A percentile compares a stretch with the other conserved stretches of the same genome.
Evolutionary conservation across 768 basidiomycete species (phyloP).

Genomic region (Tricholoma terreum): DNA sequence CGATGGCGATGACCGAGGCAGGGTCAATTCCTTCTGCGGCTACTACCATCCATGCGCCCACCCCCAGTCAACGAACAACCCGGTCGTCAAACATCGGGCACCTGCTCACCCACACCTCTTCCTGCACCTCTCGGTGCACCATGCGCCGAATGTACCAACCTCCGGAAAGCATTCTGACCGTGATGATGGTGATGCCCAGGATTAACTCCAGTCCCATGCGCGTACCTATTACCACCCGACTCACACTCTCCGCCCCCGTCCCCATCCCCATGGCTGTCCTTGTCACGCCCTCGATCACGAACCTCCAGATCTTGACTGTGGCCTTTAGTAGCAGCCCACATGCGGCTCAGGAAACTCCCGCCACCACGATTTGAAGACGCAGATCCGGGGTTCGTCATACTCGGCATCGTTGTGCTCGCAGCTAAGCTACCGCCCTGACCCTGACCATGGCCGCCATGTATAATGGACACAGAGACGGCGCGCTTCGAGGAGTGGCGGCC

Average conservation of each 20-base stretch:
- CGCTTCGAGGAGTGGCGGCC: constrained; percentile 20
- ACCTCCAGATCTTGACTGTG: constrained; percentile 11
- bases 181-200: constrained; percentile 2
- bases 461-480: constrained; percentile 21
- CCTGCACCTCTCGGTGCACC: constrained; percentile 22
- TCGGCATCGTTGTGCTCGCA: constrained; percentile 41
- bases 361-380: constrained; percentile 21
- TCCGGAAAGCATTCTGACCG: constrained; percentile 25
- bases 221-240: constrained; percentile 7
- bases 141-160: constrained; percentile 24
- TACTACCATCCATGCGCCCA: background rate
- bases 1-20: background rate
- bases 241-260: background rate
- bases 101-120: constrained; percentile 2
- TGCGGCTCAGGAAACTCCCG: constrained; percentile 61
- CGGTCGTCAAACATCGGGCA: constrained; percentile 10
- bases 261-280: constrained; percentile 2
- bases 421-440: constrained; percentile 8
- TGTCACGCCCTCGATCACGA: constrained; percentile 22
- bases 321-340: constrained; percentile 62
- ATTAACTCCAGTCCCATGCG: constrained; percentile 14
- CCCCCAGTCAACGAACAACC: background rate
- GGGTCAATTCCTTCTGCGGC: background rate
- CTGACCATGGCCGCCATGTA: background rate
- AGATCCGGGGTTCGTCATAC: constrained; percentile 24